Base-by-base conservation (phyloP, 257 asterid genomes). In the Solanum rostratum region DNA sequence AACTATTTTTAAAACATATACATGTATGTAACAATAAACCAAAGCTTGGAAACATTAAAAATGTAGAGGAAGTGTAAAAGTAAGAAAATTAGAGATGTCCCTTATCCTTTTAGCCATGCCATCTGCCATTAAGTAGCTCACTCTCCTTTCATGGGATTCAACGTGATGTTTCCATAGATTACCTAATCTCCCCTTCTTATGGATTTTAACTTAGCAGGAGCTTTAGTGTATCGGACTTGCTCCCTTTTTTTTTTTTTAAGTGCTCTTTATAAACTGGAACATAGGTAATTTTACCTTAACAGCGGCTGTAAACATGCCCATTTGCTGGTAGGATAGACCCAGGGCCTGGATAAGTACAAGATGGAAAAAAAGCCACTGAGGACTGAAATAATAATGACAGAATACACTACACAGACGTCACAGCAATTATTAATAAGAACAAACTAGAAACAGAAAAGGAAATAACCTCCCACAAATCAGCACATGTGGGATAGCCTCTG, bases 251-350 rank as follows among this genome's bases (percentile, higher is more conserved):
- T n/a, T 19, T 70, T 30, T 70, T 15, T 20, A 45, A 22, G 37
- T 73, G 13, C 55, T 37, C 20, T 10, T 20, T 68, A 46, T 16
- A 66, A 30, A 76, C 22, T 76, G 27, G 41, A 49, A 53, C 12
- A 24, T 66, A 63, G 71, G 43, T 39, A 80, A 60, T 83, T n/a
- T n/a, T 73, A 95, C 99, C 99, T 96, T 96, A 81, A 92, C 91
- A 70, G 99, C 98, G 54, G 99, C 98, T 83, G 98, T 96, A 86
- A 92, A 92, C 99, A 95, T 96, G 88, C 99, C 98, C 97, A 95
- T 87, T 59, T 93, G 94, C 76, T 92, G 96, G 84, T 96, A 96
- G 86, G 98, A 93, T 89, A 96, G 98, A 87, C 98, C 99, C 82
- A 96, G 88, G 69, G 97, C 91, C 99, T 96, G 83, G 83, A 74